A percentile compares a stretch with the other conserved stretches of the same genome.
Evolutionary conservation across 1,139 yeast species (phyloP).

Genomic region (Yamadazyma atlantica): DNA sequence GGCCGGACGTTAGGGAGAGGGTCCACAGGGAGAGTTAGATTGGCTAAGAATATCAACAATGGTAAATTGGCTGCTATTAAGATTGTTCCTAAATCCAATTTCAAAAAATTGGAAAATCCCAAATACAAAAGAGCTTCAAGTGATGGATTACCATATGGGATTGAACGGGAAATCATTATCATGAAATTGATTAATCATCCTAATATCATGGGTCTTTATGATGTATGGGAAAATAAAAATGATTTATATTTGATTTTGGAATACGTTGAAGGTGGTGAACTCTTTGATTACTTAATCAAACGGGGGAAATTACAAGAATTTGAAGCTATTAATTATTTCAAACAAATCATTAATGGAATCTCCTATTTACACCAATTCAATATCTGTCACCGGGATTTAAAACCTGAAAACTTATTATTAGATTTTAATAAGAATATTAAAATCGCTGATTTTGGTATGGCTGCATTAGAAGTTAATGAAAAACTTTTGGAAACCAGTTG

Average conservation of each 20-base stretch:
- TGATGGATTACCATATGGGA: conserved; percentile 77
- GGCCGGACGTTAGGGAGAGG: conserved; percentile 96
- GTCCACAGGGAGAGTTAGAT: conserved; percentile 88
- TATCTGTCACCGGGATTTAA: conserved; percentile 92
- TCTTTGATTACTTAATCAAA: conserved; percentile 87
- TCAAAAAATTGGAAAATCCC: conserved; percentile 55
- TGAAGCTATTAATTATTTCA: conserved; percentile 87
- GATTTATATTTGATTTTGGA: conserved; percentile 88
- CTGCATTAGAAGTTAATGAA: conserved; percentile 91
- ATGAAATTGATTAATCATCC: conserved; percentile 89
- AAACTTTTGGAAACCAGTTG: conserved; percentile 89
- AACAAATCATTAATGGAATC: conserved; percentile 90
- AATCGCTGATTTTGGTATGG: conserved; percentile 99
- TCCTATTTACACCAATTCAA: conserved; percentile 92
- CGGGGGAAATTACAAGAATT: conserved; percentile 84
- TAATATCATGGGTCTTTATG: conserved; percentile 92
- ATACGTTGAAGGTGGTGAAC: conserved; percentile 96
- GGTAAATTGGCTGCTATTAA: conserved; percentile 96
- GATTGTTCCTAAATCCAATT: conserved; percentile 82
- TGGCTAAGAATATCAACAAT: conserved; percentile 82
- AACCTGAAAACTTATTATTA: conserved; percentile 87
- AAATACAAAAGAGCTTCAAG: conserved; percentile 39
- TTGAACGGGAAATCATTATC: conserved; percentile 94
- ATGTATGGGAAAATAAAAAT: conserved; percentile 97
- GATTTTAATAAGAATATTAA: conserved; percentile 88